Evolutionary conservation across 176 grass and related monocot genomes (phyloP).

Genomic region (Oropetium thomaeum): DNA sequence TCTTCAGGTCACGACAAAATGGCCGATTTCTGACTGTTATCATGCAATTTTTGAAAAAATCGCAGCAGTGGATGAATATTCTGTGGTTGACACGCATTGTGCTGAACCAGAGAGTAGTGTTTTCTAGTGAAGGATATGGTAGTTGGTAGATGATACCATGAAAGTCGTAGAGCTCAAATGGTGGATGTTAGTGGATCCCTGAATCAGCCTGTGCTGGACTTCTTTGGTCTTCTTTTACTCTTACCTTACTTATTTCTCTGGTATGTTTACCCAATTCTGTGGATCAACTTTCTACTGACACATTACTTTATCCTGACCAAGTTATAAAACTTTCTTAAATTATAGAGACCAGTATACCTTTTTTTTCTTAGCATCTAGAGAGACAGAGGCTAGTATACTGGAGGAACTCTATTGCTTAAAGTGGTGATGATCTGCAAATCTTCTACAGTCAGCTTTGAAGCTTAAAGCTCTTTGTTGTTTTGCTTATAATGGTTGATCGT

Average conservation of each 20-base stretch:
- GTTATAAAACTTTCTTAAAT: background rate
- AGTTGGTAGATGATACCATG: background rate
- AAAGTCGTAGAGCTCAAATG: background rate
- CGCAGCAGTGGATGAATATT: conserved; percentile 26
- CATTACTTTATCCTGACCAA: background rate
- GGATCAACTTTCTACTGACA: background rate
- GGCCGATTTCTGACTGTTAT: background rate
- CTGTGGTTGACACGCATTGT: conserved; percentile 6
- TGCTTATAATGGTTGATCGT: background rate
- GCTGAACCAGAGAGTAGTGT: background rate
- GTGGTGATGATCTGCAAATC: background rate
- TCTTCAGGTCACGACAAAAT: background rate
- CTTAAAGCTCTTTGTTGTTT: too few species aligned
- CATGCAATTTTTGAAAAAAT: background rate
- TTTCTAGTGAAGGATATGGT: conserved; percentile 13
- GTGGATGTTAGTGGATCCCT: conserved; percentile 25
- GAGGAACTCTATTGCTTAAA: background rate
- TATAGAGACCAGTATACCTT: too few species aligned
- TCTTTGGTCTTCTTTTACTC: background rate
- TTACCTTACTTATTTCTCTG: conserved; percentile 2
- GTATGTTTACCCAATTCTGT: background rate
- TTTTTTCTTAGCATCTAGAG: too few species aligned
- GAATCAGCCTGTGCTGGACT: conserved; percentile 34
- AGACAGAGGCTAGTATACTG: too few species aligned
- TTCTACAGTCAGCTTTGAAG: background rate